phyloP scores from a whole-genome alignment of 495 filamentous ascomycete species.

The Paragyromitra xinjiangensis region DNA sequence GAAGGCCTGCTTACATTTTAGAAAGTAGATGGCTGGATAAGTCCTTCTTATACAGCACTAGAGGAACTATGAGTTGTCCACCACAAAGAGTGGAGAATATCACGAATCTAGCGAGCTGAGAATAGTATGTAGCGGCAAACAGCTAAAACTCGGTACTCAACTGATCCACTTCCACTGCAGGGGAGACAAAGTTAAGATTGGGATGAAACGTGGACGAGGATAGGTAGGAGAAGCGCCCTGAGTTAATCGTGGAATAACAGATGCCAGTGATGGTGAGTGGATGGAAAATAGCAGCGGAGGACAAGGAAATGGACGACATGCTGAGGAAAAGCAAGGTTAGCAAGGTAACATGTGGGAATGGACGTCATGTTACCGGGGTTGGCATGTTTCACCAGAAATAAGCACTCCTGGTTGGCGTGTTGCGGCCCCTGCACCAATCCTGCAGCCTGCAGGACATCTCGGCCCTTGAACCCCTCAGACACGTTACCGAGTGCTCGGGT shows the following conservation, averaged over 20 bases:
- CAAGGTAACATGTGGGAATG: too few species aligned
- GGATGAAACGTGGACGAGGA: slow-evolving; percentile 23
- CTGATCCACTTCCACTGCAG: slow-evolving; percentile 15
- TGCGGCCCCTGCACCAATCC: neutral
- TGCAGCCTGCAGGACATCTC: slow-evolving; percentile 13
- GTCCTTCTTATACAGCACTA: slow-evolving; percentile 41
- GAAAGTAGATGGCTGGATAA: slow-evolving; percentile 28
- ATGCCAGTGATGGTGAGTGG: slow-evolving; percentile 12
- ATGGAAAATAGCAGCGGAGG: neutral
- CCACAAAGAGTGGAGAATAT: neutral
- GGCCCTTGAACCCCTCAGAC: neutral
- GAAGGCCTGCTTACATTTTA: slow-evolving; percentile 53
- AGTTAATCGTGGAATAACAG: neutral
- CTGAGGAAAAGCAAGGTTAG: neutral
- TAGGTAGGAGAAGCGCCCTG: slow-evolving; percentile 19
- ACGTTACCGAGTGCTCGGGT: slow-evolving; percentile 23
- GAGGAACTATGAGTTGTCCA: neutral
- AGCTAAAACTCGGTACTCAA: neutral
- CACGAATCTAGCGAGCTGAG: slow-evolving; percentile 3
- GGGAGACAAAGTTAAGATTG: slow-evolving; percentile 7
- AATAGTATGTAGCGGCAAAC: slow-evolving; percentile 12
- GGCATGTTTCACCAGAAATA: slow-evolving; percentile 27
- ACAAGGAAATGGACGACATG: neutral
- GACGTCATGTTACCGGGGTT: slow-evolving; percentile 25
- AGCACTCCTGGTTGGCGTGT: slow-evolving; percentile 6